Base-by-base conservation (phyloP, 345 rosid genomes). In the Pseudoturritis turrita region DNA sequence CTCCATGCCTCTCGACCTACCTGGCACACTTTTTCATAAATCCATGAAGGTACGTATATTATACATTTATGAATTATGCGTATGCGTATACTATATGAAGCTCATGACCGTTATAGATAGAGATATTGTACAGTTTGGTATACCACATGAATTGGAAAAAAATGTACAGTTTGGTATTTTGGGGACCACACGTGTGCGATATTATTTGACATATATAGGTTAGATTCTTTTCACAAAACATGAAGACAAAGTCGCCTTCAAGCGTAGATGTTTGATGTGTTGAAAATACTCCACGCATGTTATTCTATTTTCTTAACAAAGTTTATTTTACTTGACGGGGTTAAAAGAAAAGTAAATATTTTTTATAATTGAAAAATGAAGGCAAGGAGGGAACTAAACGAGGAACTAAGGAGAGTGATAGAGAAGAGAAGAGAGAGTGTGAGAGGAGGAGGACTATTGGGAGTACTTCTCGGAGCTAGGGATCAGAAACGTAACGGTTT, bases 1-100 rank as follows among this genome's bases (percentile, higher is more conserved):
- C 73, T 94, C 98, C 26, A 94, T 94, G 98, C 97, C 98, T 36
- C 71, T 91, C 49, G 84, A 88, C 78, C 71, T 94, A 26, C 96
- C 93, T 0, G 95, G 96, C 68, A 94, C 98, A 46, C 89, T 86
- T 29, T 94, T 85, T 73, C 84, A 77, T 63, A 86, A 76, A 74
- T 89, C 98, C 59, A 86, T 91, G 81, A 91, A 91, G 90, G 98
- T 89, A 2, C 10, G 36, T 33, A 76, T 15, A 55, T 8, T 0
- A 5, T 47, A 25, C n/a, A 10, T 5, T 43, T 22, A 49, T 21
- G 21, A 52, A 22, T 23, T 53, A 29, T 19, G 5, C 18, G 4
- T 4, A 51, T 25, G 14, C 13, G 40, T 40, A 17, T 41, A 21
- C 8, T 28, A 25, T n/a, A 37, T 10, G 51, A 40, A 71, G 18